These are phyloP conservation scores for Adenanthera pavonina DNA, from an alignment of 306 rosid species.

Conservation along the genomic window DNA sequence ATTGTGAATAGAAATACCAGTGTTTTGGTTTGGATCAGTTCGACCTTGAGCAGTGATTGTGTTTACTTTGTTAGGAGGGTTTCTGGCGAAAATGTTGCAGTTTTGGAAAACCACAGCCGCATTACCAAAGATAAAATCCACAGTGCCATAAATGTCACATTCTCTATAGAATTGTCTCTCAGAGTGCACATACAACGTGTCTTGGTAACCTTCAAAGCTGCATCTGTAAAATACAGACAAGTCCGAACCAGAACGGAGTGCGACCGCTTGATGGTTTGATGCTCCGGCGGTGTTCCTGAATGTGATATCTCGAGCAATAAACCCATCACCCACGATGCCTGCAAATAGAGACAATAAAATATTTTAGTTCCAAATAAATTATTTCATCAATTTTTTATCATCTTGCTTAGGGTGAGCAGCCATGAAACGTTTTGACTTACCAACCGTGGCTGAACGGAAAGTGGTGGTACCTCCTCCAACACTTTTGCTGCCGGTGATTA, in stretches of 20 bases:
- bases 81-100: conserved; percentile 58
- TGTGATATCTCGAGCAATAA: conserved; percentile 62
- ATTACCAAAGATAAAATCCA: conserved; percentile 45
- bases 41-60: conserved; percentile 75
- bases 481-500: conserved; percentile 67
- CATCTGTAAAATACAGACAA: conserved; percentile 65
- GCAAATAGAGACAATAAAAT: background rate
- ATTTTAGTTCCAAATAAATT: too few relatives aligned
- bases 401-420: background rate
- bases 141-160: conserved; percentile 42
- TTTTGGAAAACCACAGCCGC: conserved; percentile 61
- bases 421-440: conserved; percentile 37
- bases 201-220: conserved; percentile 78
- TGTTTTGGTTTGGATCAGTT: conserved; percentile 65
- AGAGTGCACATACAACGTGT: conserved; percentile 66
- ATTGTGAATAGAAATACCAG: conserved; percentile 68
- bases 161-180: conserved; percentile 65
- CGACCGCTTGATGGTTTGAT: conserved; percentile 64
- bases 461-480: conserved; percentile 76
- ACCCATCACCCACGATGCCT: conserved; percentile 66
- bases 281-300: conserved; percentile 68
- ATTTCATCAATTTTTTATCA: too few relatives aligned
- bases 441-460: conserved; percentile 65
- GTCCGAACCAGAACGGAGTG: conserved; percentile 68
- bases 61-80: conserved; percentile 60